Percentiles rank a stretch among this genome's conserved stretches.
Evolutionary conservation across 257 asterid species (phyloP).

Genomic region (Leptodermis oblonga): DNA sequence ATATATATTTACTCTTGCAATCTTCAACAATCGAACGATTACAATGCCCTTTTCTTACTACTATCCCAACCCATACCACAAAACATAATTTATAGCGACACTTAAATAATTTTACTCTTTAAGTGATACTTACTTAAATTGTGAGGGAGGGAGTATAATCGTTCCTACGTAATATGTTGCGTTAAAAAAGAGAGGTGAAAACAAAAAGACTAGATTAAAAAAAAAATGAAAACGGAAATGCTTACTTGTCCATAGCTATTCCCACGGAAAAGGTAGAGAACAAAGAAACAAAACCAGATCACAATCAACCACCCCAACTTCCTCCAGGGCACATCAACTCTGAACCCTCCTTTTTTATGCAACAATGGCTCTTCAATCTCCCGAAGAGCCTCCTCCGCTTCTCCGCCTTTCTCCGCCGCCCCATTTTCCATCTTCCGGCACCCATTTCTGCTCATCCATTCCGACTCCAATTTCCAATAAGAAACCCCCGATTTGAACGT

Average conservation of each 20-base stretch:
- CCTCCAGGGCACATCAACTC: constrained; percentile 46
- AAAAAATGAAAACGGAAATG: too few relatives aligned
- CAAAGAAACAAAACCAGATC: constrained; percentile 66
- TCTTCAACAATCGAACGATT: too few relatives aligned
- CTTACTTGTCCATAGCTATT: constrained; percentile 69
- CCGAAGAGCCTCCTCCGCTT: constrained; percentile 3
- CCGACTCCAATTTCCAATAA: constrained; percentile 60
- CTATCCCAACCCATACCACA: too few relatives aligned
- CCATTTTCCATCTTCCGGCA: constrained; percentile 24
- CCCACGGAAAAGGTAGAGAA: constrained; percentile 77
- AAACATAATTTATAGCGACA: too few relatives aligned
- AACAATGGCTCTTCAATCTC: constrained; percentile 30
- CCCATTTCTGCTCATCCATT: constrained; percentile 21
- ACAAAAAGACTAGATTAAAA: too few relatives aligned
- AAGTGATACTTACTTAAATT: too few relatives aligned
- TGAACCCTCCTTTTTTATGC: constrained; percentile 14
- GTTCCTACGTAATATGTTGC: too few relatives aligned
- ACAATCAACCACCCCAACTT: constrained; percentile 52
- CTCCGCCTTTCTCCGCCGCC: constrained; percentile 8
- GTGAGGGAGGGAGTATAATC: too few relatives aligned
- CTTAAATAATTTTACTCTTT: too few relatives aligned
- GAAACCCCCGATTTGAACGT: constrained; percentile 59
- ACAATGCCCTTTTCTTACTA: too few relatives aligned
- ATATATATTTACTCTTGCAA: too few relatives aligned
- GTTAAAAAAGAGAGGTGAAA: too few relatives aligned